A percentile compares a stretch with the other conserved stretches of the same genome.
phyloP scores from a whole-genome alignment of 208 protist species.

The Trypanosoma cruzi region DNA sequence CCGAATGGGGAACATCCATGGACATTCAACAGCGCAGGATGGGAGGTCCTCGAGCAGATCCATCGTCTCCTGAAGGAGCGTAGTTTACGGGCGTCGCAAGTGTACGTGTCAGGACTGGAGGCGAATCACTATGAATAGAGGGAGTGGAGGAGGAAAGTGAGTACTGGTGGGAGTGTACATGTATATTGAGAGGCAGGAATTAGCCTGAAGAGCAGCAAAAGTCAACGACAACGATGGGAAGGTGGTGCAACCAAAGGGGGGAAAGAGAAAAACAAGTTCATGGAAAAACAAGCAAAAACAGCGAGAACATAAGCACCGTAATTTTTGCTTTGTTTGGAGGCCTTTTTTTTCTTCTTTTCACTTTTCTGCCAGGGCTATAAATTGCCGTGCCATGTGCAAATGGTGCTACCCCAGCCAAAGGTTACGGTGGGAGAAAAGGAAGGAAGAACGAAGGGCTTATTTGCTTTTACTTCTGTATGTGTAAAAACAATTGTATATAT shows the following conservation, averaged over 20 bases:
- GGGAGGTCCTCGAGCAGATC: slow-evolving; percentile 34
- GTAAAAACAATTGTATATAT: background rate
- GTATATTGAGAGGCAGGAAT: too few relatives aligned
- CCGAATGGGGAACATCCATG: slow-evolving; percentile 22
- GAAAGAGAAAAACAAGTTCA: background rate
- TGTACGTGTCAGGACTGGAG: background rate
- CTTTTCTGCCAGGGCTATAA: background rate
- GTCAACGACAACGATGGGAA: background rate
- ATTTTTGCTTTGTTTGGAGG: background rate
- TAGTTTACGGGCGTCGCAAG: slow-evolving; percentile 27
- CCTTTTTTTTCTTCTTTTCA: slow-evolving; percentile 1
- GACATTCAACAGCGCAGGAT: slow-evolving; percentile 23
- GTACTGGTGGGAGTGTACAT: background rate
- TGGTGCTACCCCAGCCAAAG: background rate
- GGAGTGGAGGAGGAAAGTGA: background rate
- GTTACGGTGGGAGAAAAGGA: background rate
- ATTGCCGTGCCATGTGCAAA: background rate
- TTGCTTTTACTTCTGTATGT: slow-evolving; percentile 4
- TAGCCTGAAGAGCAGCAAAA: background rate
- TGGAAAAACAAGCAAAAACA: slow-evolving; percentile 1
- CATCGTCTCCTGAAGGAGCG: slow-evolving; percentile 40
- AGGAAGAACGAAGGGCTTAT: too few relatives aligned
- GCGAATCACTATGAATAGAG: background rate
- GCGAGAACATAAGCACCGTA: background rate
- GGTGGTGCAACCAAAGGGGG: too few relatives aligned